Percentiles rank a stretch among this genome's conserved stretches.
Conservation (phyloP, 352 stramenopile species). For the Phytophthora chlamydospora region DNA sequence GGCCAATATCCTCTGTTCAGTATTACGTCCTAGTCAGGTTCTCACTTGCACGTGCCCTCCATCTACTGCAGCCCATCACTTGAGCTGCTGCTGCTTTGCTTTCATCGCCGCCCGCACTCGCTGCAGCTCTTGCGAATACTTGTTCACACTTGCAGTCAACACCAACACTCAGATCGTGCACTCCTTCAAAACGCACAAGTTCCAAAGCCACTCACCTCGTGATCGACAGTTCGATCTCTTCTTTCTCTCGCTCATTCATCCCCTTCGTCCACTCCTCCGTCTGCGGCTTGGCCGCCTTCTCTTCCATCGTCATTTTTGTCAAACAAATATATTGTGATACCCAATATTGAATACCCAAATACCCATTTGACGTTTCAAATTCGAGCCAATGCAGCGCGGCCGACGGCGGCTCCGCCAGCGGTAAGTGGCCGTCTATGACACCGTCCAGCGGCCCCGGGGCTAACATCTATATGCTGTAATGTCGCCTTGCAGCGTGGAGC, state of each 20-base stretch:
- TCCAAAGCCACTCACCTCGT: slow-evolving; percentile 22
- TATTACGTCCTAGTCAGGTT: too few species aligned
- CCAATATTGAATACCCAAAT: too few species aligned
- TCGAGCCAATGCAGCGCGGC: slow-evolving; percentile 22
- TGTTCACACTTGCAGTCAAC: slow-evolving; percentile 20
- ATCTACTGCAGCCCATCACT: neutral
- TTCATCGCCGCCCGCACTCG: slow-evolving; percentile 28
- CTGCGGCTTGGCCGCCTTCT: neutral
- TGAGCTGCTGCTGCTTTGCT: slow-evolving; percentile 12
- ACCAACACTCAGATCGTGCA: slow-evolving; percentile 1
- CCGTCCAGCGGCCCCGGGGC: neutral
- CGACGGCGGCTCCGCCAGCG: slow-evolving; percentile 34
- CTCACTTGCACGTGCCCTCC: too few species aligned
- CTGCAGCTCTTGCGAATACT: slow-evolving; percentile 34
- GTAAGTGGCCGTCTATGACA: slow-evolving; percentile 13
- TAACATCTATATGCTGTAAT: neutral
- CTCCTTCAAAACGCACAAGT: neutral
- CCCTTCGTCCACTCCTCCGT: slow-evolving; percentile 18
- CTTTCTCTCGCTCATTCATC: slow-evolving; percentile 28
- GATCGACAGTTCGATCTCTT: slow-evolving; percentile 29
- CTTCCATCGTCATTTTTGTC: slow-evolving; percentile 16
- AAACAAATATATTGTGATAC: too few species aligned
- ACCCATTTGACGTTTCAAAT: slow-evolving; percentile 27
- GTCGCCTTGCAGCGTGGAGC: slow-evolving; percentile 8
- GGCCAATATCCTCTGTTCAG: too few species aligned